Conservation (phyloP, 2,329 filamentous ascomycete genomes). For the Fusarium sacchari region DNA sequence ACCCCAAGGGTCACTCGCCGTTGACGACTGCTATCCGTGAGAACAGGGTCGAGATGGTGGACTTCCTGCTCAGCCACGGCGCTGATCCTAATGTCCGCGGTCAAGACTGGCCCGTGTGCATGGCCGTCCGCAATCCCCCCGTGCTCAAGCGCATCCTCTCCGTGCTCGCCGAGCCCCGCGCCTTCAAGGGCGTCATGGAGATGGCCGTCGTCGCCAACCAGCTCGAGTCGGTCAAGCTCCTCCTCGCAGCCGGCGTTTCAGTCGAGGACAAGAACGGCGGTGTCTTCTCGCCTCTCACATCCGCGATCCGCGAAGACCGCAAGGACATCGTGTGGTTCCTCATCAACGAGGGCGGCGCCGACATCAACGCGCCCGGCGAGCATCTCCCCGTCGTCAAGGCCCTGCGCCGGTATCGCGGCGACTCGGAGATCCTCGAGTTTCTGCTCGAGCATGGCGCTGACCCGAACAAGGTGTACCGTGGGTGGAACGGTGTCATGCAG, state of each 20-base stretch:
- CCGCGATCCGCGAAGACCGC: conserved; percentile 71
- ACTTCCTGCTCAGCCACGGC: conserved; percentile 65
- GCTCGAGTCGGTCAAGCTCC: conserved; percentile 72
- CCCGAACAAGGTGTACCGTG: conserved; percentile 73
- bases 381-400: conserved; percentile 78
- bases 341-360: conserved; percentile 68
- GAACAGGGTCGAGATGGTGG: conserved; percentile 67
- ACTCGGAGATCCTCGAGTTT: conserved; percentile 70
- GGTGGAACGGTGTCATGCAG: conserved; percentile 73
- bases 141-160: conserved; percentile 69
- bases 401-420: conserved; percentile 65
- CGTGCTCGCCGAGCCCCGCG: conserved; percentile 65
- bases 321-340: conserved; percentile 70
- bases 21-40: conserved; percentile 74
- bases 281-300: conserved; percentile 76
- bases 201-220: conserved; percentile 74
- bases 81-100: conserved; percentile 71
- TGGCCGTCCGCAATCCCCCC: conserved; percentile 70
- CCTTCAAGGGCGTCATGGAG: conserved; percentile 74
- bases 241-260: conserved; percentile 71
- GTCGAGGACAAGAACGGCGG: conserved; percentile 79
- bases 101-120: conserved; percentile 76
- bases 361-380: conserved; percentile 74
- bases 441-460: conserved; percentile 72
- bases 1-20: conserved; percentile 66